Percentiles rank a stretch among this genome's conserved stretches.
These are phyloP conservation scores for Phytopythium kandeliae DNA, from an alignment of 352 stramenopile genomes.

Conservation along the genomic window DNA sequence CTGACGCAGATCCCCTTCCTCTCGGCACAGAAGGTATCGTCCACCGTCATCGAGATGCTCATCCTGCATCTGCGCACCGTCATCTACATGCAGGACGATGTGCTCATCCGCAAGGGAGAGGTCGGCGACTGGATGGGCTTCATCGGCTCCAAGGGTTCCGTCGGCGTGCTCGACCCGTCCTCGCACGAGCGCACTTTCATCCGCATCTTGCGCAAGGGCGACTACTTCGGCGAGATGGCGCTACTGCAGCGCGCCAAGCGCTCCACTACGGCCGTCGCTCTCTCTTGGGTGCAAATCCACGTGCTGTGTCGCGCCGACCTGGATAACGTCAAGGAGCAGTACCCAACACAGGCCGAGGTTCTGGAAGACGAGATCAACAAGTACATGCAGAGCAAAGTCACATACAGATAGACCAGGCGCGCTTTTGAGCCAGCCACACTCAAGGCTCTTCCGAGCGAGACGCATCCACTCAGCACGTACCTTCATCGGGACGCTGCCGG, in stretches of 20 bases:
- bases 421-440: too few relatives aligned
- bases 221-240: constrained; percentile 79
- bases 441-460: too few relatives aligned
- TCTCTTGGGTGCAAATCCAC: constrained; percentile 76
- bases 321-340: constrained; percentile 59
- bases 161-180: constrained; percentile 59
- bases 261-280: constrained; percentile 54
- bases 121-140: constrained; percentile 82
- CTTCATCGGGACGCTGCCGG: too few relatives aligned
- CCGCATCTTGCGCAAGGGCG: constrained; percentile 55
- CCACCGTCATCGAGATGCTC: constrained; percentile 71
- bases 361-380: constrained; percentile 72
- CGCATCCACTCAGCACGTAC: not conserved
- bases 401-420: constrained; percentile 55
- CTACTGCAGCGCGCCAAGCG: constrained; percentile 58
- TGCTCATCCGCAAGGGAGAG: constrained; percentile 77
- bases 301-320: constrained; percentile 54
- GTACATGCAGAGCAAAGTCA: constrained; percentile 65
- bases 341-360: constrained; percentile 43
- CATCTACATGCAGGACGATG: constrained; percentile 81
- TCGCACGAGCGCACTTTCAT: constrained; percentile 43
- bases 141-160: constrained; percentile 62
- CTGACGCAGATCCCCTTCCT: constrained; percentile 77
- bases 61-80: constrained; percentile 64
- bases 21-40: constrained; percentile 52